These are phyloP conservation scores for Eucalyptus pumila DNA, from an alignment of 345 rosid species.

Conservation along the genomic window DNA sequence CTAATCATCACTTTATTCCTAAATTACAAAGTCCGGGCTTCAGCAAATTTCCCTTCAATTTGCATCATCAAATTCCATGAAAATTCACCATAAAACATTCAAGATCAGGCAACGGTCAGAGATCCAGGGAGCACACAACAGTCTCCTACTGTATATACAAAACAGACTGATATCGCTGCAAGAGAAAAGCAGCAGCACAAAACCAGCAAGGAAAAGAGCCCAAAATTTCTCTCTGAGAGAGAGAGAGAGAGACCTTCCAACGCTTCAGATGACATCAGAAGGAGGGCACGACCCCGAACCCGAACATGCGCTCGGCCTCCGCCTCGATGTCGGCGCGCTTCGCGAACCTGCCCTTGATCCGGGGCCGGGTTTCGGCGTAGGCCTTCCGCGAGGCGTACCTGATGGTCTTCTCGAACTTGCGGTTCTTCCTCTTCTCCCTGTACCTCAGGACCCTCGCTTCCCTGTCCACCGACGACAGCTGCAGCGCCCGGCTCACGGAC, in stretches of 20 bases:
- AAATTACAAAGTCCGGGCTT: neutral
- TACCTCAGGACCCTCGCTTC: conserved; percentile 94
- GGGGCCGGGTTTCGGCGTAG: conserved; percentile 79
- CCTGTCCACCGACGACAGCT: conserved; percentile 65
- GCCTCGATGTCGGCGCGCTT: conserved; percentile 41
- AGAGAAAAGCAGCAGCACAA: neutral
- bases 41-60: neutral
- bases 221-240: neutral
- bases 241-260: neutral
- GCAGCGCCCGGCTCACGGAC: conserved; percentile 28
- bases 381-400: conserved; percentile 92
- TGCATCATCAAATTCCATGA: neutral
- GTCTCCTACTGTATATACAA: neutral
- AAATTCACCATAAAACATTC: neutral
- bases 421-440: conserved; percentile 94
- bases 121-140: neutral
- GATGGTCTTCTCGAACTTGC: conserved; percentile 96
- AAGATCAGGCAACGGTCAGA: neutral
- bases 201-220: neutral
- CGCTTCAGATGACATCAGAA: conserved; percentile 2
- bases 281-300: conserved; percentile 79
- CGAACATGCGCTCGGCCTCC: conserved; percentile 27
- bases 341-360: conserved; percentile 91
- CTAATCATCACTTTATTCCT: neutral
- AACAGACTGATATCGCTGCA: neutral